A percentile compares a stretch with the other conserved stretches of the same genome.
phyloP scores from a whole-genome alignment of 2,329 filamentous ascomycete species.

The Pyricularia grisea region DNA sequence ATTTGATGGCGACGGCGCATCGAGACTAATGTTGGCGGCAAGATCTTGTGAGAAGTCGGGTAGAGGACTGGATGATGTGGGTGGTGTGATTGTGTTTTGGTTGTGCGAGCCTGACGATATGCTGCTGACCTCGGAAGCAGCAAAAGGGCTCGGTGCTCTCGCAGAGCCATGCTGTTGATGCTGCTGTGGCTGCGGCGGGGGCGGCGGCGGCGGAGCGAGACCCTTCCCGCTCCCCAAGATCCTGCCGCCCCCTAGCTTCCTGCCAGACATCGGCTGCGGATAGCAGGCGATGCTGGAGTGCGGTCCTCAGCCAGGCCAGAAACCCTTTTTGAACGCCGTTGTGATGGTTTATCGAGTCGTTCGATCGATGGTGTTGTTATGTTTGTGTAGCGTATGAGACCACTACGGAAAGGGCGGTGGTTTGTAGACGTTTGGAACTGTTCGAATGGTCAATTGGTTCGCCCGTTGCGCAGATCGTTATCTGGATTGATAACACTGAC shows the following conservation, averaged over 20 bases:
- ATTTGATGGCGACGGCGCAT: constrained; percentile 40
- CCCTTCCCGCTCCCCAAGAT: constrained; percentile 81
- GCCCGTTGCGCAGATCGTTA: neutral
- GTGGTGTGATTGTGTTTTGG: constrained; percentile 40
- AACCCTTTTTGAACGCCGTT: neutral
- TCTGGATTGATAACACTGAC: neutral
- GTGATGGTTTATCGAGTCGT: neutral
- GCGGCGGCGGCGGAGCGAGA: constrained; percentile 51
- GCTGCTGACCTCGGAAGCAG: constrained; percentile 56
- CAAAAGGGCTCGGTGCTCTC: constrained; percentile 37
- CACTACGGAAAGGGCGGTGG: too few relatives aligned
- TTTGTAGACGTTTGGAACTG: too few relatives aligned
- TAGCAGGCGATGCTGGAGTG: constrained; percentile 2
- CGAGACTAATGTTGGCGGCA: constrained; percentile 67
- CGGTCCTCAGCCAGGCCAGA: neutral
- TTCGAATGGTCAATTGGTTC: neutral
- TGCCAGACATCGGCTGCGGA: constrained; percentile 54
- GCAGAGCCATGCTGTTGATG: constrained; percentile 21
- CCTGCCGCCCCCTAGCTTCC: constrained; percentile 86
- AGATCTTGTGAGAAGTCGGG: constrained; percentile 70
- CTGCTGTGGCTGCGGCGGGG: constrained; percentile 13
- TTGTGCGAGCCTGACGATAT: constrained; percentile 66
- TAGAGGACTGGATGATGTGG: constrained; percentile 49
- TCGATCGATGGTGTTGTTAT: neutral
- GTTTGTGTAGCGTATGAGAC: neutral